Percentiles rank a stretch among this genome's conserved stretches.
phyloP scores from a whole-genome alignment of 441 rosid species.

The Cnidoscolus chayamansa region DNA sequence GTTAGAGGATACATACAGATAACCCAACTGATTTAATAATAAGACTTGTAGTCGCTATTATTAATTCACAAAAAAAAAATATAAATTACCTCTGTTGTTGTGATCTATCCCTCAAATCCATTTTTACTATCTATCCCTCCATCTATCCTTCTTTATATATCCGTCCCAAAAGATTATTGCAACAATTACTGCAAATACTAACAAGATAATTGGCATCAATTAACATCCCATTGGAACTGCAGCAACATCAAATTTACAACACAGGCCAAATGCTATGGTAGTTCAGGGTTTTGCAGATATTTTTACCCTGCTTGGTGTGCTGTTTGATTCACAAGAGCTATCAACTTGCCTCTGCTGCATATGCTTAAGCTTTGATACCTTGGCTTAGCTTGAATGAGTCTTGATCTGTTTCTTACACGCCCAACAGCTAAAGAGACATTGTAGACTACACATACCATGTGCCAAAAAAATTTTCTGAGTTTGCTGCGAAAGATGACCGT shows the following conservation, averaged over 20 bases:
- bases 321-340: constrained; percentile 73
- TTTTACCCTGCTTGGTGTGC: constrained; percentile 69
- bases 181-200: constrained; percentile 53
- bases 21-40: no score
- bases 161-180: constrained; percentile 41
- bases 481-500: constrained; percentile 42
- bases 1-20: no score
- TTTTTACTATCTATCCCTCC: no score
- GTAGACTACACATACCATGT: constrained; percentile 68
- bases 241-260: constrained; percentile 54
- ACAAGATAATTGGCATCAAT: constrained; percentile 68
- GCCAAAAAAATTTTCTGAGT: constrained; percentile 48
- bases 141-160: no score
- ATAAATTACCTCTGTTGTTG: no score
- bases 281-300: constrained; percentile 82
- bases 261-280: constrained; percentile 71
- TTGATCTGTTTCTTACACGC: constrained; percentile 39
- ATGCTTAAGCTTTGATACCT: neutral
- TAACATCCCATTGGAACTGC: constrained; percentile 72
- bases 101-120: no score
- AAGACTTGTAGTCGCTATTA: no score
- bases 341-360: constrained; percentile 5
- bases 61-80: no score
- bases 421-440: constrained; percentile 62
- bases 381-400: neutral